Percentiles rank a stretch among this genome's conserved stretches.
Conservation (phyloP, 352 stramenopile genomes). For the Elongisporangium prolatum region DNA sequence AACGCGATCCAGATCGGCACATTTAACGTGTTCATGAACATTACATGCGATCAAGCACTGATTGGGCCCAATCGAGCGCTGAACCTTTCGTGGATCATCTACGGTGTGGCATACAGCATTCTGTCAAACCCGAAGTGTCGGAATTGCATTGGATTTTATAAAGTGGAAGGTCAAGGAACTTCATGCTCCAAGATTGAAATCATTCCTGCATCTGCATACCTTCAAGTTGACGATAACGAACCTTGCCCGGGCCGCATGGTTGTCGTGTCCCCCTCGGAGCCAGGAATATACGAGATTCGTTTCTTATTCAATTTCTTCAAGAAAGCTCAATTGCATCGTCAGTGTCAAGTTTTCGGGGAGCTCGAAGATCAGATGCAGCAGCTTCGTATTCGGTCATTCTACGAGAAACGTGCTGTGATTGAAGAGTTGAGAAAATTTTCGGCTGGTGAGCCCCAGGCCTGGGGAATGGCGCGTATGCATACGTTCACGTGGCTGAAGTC, state of each 20-base stretch:
- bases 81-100: constrained; percentile 53
- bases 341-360: constrained; percentile 50
- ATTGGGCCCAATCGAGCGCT: constrained; percentile 36
- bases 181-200: constrained; percentile 41
- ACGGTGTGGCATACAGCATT: constrained; percentile 41
- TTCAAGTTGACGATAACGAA: constrained; percentile 26
- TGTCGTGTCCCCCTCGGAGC: constrained; percentile 33
- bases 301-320: constrained; percentile 72
- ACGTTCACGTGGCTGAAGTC: constrained; percentile 41
- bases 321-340: constrained; percentile 43
- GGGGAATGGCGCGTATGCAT: constrained; percentile 39
- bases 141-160: constrained; percentile 60
- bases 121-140: constrained; percentile 39
- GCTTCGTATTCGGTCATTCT: constrained; percentile 48
- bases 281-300: constrained; percentile 54
- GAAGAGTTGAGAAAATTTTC: constrained; percentile 45
- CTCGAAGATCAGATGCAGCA: constrained; percentile 65
- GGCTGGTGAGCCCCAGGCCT: constrained; percentile 21
- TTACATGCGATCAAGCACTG: constrained; percentile 42
- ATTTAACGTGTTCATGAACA: constrained; percentile 61
- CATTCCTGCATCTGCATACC: constrained; percentile 44
- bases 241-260: constrained; percentile 42
- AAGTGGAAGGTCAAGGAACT: constrained; percentile 22
- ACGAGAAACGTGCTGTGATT: constrained; percentile 35
- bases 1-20: constrained; percentile 53